Evolutionary conservation across 2,329 filamentous ascomycete species (phyloP).

Genomic region (Aureobasidium sp.): DNA sequence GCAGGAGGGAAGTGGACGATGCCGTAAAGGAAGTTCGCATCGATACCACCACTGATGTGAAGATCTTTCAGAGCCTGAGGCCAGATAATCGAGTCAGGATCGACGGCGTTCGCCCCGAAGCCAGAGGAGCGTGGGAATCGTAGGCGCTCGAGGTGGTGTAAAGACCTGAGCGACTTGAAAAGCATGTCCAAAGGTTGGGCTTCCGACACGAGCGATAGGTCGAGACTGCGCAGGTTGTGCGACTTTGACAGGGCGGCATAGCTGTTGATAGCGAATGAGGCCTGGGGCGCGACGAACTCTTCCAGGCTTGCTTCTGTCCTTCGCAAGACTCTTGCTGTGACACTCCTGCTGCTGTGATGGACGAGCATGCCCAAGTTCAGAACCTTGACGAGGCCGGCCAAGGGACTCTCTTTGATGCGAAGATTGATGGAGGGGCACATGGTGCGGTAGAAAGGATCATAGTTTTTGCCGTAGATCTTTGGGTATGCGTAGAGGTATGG

Average conservation of each 20-base stretch:
- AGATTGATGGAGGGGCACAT: slow-evolving; percentile 45
- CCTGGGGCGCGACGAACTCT: slow-evolving; percentile 49
- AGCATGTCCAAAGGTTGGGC: slow-evolving; percentile 40
- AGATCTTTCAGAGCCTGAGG: slow-evolving; percentile 35
- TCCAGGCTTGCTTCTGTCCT: slow-evolving; percentile 44
- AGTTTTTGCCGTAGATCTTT: slow-evolving; percentile 42
- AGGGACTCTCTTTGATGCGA: slow-evolving; percentile 39
- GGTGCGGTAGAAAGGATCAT: slow-evolving; percentile 44
- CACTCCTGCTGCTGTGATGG: slow-evolving; percentile 49
- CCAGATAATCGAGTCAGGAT: slow-evolving; percentile 27
- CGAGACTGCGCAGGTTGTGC: slow-evolving; percentile 37
- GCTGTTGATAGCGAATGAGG: slow-evolving; percentile 49
- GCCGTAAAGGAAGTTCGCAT: slow-evolving; percentile 32
- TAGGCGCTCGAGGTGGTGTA: slow-evolving; percentile 37
- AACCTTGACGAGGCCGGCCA: slow-evolving; percentile 41
- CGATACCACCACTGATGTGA: slow-evolving; percentile 35
- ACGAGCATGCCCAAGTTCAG: slow-evolving; percentile 48
- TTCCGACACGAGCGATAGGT: slow-evolving; percentile 46
- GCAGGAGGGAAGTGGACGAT: slow-evolving; percentile 24
- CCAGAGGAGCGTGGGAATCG: slow-evolving; percentile 26
- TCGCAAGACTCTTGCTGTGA: slow-evolving; percentile 48
- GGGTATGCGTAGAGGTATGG: slow-evolving; percentile 45
- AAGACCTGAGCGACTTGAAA: slow-evolving; percentile 40
- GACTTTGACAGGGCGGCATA: slow-evolving; percentile 51
- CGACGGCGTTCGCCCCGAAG: slow-evolving; percentile 18